A percentile compares a stretch with the other conserved stretches of the same genome.
phyloP scores from a whole-genome alignment of 805 yeast species.

The Torulaspora gathmanii region DNA sequence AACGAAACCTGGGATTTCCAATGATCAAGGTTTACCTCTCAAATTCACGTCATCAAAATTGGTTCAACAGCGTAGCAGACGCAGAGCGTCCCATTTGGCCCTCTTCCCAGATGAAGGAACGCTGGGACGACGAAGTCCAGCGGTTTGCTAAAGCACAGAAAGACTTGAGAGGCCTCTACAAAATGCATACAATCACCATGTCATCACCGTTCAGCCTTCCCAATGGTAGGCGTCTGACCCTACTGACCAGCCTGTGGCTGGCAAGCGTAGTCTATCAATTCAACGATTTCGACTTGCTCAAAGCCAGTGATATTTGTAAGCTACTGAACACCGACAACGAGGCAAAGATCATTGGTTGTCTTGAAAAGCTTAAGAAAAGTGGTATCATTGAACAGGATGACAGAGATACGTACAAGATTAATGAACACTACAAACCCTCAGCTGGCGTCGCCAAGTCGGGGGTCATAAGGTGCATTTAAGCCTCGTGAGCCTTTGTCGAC shows the following conservation, averaged over 20 bases:
- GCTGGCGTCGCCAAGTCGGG: constrained; percentile 1
- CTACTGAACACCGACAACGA: constrained; percentile 8
- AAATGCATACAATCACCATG: constrained; percentile 15
- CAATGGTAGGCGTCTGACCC: constrained; percentile 3
- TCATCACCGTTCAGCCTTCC: constrained; percentile 13
- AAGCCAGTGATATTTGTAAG: constrained; percentile 2
- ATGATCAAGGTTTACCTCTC: neutral
- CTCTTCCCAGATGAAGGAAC: neutral
- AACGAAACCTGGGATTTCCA: neutral
- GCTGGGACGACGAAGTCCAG: constrained; percentile 8
- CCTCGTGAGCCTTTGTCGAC: too few species aligned
- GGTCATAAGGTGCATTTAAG: neutral
- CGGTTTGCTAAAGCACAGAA: constrained; percentile 2
- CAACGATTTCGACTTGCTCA: constrained; percentile 13
- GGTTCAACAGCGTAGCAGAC: too few species aligned
- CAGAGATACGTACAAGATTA: neutral
- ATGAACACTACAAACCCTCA: constrained; percentile 1
- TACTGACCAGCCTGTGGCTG: constrained; percentile 9
- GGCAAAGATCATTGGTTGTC: neutral
- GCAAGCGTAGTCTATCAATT: constrained; percentile 20
- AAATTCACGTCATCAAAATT: too few species aligned
- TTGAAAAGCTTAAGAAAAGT: neutral
- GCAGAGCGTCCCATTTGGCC: constrained; percentile 13
- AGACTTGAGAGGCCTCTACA: constrained; percentile 9
- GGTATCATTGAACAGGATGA: neutral